These are phyloP conservation scores for Kalanchoe fedtschenkoi DNA, from an alignment of 164 flowering plant species.

Conservation along the genomic window DNA sequence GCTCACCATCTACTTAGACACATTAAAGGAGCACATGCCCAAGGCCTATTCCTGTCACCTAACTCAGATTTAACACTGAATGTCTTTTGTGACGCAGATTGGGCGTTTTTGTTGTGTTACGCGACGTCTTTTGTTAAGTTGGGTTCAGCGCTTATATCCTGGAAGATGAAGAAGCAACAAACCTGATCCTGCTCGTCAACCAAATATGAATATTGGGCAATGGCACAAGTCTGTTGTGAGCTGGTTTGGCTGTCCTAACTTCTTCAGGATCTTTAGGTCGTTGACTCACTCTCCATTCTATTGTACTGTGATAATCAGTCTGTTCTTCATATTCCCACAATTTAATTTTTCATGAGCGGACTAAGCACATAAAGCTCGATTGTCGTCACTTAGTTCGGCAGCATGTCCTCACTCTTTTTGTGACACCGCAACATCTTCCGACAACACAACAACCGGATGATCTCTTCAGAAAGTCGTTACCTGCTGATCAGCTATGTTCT, in stretches of 20 bases:
- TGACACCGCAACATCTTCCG: no score
- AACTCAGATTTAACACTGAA: neutral
- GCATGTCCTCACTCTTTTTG: no score
- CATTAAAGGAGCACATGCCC: neutral
- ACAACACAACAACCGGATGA: no score
- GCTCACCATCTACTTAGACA: neutral
- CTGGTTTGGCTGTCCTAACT: no score
- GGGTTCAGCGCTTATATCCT: constrained; percentile 6
- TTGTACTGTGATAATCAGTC: constrained; percentile 5
- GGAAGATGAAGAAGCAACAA: constrained; percentile 8
- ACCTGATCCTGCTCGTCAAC: constrained; percentile 4
- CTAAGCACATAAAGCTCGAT: neutral
- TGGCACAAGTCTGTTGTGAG: neutral
- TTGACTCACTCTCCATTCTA: no score
- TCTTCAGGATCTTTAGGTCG: no score
- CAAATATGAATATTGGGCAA: constrained; percentile 11
- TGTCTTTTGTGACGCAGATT: constrained; percentile 10
- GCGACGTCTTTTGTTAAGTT: constrained; percentile 7
- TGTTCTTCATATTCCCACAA: constrained; percentile 8
- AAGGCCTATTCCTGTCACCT: neutral
- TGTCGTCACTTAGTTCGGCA: constrained; percentile 11
- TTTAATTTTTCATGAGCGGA: no score
- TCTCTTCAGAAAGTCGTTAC: no score
- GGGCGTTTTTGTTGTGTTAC: constrained; percentile 12
- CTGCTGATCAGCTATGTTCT: no score